These are phyloP conservation scores for Coniochaeta hoffmannii DNA, from an alignment of 2,329 filamentous ascomycete species.

Conservation along the genomic window DNA sequence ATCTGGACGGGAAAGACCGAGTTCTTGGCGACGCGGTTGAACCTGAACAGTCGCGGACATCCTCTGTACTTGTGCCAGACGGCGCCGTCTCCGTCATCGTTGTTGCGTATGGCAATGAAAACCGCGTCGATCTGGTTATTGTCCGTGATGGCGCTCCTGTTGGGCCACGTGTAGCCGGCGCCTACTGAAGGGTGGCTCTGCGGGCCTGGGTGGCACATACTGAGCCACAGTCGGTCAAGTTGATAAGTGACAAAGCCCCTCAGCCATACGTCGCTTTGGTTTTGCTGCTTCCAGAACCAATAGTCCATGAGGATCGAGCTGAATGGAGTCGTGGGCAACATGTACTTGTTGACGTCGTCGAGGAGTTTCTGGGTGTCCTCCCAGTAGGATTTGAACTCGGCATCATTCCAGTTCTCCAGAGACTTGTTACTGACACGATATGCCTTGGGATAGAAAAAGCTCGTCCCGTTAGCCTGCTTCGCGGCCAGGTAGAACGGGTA, in stretches of 20 bases:
- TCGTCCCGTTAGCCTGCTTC: background rate
- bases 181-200: constrained; percentile 3
- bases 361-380: background rate
- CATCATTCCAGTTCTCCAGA: background rate
- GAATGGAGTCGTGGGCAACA: background rate
- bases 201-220: constrained; percentile 3
- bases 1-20: background rate
- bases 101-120: background rate
- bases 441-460: constrained; percentile 1
- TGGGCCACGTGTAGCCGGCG: constrained; percentile 1
- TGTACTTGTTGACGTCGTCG: background rate
- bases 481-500: constrained; percentile 3
- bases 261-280: background rate
- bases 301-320: background rate
- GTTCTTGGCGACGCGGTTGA: background rate
- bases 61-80: constrained; percentile 2
- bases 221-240: constrained; percentile 2
- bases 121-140: constrained; percentile 4
- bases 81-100: constrained; percentile 3
- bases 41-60: background rate
- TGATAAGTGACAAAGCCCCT: background rate
- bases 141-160: background rate
- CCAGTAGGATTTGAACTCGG: background rate
- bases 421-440: background rate
- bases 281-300: background rate